Conservation (phyloP, 2,329 filamentous ascomycete genomes). For the Cordyceps fumosorosea region DNA sequence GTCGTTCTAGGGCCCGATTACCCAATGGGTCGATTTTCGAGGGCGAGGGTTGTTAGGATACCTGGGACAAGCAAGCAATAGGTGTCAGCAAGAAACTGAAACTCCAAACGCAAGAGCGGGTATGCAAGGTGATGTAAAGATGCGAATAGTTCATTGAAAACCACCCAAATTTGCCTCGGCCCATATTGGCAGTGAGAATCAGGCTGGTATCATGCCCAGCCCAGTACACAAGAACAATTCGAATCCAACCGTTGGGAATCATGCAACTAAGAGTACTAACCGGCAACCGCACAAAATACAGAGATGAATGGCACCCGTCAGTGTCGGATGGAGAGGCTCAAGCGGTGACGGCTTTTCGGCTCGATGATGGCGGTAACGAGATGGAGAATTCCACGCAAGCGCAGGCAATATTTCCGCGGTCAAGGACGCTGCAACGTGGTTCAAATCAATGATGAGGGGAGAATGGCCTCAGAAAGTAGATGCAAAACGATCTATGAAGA, state of each 20-base stretch:
- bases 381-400: constrained; percentile 5
- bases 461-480: not conserved
- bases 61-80: not conserved
- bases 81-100: not conserved
- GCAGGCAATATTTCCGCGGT: not conserved
- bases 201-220: not conserved
- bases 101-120: not conserved
- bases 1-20: not conserved
- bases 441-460: not conserved
- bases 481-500: constrained; percentile 5
- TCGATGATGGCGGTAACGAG: not conserved
- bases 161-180: not conserved
- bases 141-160: not conserved
- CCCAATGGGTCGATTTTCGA: not conserved
- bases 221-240: not conserved
- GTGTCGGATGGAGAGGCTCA: constrained; percentile 2
- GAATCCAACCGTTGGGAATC: not conserved
- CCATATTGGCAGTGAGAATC: not conserved
- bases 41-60: not conserved
- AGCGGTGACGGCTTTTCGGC: constrained; percentile 11
- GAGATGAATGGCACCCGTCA: not conserved
- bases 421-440: not conserved
- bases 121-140: not conserved
- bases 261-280: not conserved
- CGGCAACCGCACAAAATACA: not conserved